These are phyloP conservation scores for Ophiostoma fasciatum DNA, from an alignment of 2,329 filamentous ascomycete species.

Conservation along the genomic window DNA sequence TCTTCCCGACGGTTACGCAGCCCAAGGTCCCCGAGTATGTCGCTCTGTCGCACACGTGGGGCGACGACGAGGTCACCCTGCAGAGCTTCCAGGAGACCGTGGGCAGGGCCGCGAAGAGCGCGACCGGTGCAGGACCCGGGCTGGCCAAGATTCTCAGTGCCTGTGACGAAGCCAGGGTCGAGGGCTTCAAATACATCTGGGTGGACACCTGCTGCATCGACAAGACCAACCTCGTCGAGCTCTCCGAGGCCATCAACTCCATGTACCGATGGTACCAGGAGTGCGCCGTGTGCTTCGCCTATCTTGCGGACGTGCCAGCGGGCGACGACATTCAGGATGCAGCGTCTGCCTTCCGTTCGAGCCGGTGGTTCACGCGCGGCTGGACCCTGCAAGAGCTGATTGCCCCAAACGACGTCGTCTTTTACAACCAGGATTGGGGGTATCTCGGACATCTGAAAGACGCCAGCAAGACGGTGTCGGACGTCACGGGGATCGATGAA, in stretches of 20 bases:
- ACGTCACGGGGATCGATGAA: constrained; percentile 13
- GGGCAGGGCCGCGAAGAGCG: constrained; percentile 15
- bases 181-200: constrained; percentile 1
- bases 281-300: constrained; percentile 1
- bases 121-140: constrained; percentile 24
- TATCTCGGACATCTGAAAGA: constrained; percentile 12
- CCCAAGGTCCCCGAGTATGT: constrained; percentile 11
- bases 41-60: constrained; percentile 11
- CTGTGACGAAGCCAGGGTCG: background rate
- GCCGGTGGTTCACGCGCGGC: constrained; percentile 25
- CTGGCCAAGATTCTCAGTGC: constrained; percentile 13
- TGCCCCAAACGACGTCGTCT: constrained; percentile 20
- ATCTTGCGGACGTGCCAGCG: background rate
- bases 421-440: constrained; percentile 18
- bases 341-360: constrained; percentile 2
- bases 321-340: background rate
- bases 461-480: constrained; percentile 8
- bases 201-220: constrained; percentile 7
- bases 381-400: constrained; percentile 55
- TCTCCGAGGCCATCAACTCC: constrained; percentile 4
- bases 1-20: background rate
- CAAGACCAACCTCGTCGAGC: background rate
- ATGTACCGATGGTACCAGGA: constrained; percentile 6
- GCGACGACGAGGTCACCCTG: constrained; percentile 9
- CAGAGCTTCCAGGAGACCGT: constrained; percentile 2